Base-by-base conservation (phyloP, 768 basidiomycete genomes). In the Asterophora lycoperdoides region DNA sequence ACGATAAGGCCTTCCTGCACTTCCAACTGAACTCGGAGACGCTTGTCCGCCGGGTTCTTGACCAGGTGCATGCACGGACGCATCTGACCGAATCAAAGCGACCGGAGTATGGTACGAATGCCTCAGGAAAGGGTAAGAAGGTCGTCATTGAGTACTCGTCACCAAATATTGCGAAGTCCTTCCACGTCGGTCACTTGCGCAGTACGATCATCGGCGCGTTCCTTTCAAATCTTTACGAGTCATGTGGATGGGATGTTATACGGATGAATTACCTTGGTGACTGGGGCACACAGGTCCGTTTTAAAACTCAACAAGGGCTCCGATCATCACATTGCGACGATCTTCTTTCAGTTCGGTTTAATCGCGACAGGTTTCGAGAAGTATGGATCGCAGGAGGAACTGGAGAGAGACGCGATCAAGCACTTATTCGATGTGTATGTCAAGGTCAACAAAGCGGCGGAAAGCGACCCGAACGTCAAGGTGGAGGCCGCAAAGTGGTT, bases 171-270 rank as follows among this genome's bases (percentile, higher is more conserved):
- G 95, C 95, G 15, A 99, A 99, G 65, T 86, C 87, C 4, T 98
- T 98, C 81, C 95, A 99, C 58, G 93, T 96, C 44, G 96, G 95
- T 11, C 95, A 98, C 68, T 70, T 98, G 51, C 80, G 95, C 33
- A 93, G 91, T 46, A 99, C 95, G n/a, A 99, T 99, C 65, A 95
- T 98, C 62, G 95, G 95, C n/a, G 86, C 90, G 0, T 96, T 96
- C 73, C 68, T 97, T 50, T 74, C 80, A 8, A 97, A 97, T 68
- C 59, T 97, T 35, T 95, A 98, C 75, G 86, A 84, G 61, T 79
- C 90, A 6, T 91, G 86, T 59, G 94, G 95, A 13, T 98, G 92
- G 93, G 80, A 92, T 6, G 93, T 94, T n/a, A 67, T 80, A 32
- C 78, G 87, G 1, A 72, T 97, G 68, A 99, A 99, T 65, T 99